These are phyloP conservation scores for Cunninghamia lanceolata DNA, from an alignment of 75 land plant genomes.

Conservation along the genomic window DNA sequence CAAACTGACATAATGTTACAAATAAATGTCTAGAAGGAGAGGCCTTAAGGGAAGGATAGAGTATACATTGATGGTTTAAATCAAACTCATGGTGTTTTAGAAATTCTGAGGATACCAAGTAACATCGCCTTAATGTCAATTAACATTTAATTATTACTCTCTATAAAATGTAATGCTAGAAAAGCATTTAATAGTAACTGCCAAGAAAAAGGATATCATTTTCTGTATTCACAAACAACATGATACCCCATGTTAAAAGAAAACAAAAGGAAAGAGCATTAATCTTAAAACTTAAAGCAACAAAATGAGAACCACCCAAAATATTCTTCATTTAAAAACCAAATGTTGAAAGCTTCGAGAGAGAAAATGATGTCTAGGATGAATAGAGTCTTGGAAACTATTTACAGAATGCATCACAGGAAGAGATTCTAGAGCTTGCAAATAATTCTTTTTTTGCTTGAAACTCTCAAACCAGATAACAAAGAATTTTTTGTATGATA, in stretches of 20 bases:
- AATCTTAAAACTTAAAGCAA: not conserved
- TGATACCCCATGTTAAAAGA: not conserved
- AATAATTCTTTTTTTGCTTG: not conserved
- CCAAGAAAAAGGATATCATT: not conserved
- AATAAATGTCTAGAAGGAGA: not conserved
- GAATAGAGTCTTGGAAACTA: not conserved
- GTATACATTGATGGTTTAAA: not conserved
- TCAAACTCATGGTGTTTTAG: not conserved
- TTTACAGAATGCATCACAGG: not conserved
- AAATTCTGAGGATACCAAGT: not conserved
- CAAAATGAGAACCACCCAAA: not conserved
- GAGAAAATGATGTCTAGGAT: not conserved
- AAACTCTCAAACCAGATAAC: not conserved
- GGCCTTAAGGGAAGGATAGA: not conserved
- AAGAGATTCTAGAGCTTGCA: not conserved
- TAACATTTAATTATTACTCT: not conserved
- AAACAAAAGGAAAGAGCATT: not conserved
- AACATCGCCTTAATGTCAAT: not conserved
- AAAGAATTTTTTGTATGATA: not conserved
- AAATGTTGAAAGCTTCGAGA: not conserved
- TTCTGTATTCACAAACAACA: not conserved
- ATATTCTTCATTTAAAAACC: not conserved
- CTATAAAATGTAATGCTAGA: not conserved
- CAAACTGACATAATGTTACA: not conserved
- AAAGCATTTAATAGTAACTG: not conserved